Conservation (phyloP, 129 eudicot genomes). For the Kitagawia praeruptora region DNA sequence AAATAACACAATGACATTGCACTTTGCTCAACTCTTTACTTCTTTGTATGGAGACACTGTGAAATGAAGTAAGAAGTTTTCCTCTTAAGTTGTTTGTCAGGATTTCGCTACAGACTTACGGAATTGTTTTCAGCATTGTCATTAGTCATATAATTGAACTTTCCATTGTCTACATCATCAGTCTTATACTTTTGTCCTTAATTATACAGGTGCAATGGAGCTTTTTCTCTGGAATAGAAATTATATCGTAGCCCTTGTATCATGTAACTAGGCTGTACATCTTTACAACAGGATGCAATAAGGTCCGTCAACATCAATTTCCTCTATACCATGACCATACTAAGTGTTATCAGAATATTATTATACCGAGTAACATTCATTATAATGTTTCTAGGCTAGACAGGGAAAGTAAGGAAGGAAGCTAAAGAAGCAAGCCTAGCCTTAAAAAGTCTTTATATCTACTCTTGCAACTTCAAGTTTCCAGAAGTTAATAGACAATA, state of each 20-base stretch:
- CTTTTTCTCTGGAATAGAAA: slow-evolving; percentile 45
- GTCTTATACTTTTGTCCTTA: not conserved
- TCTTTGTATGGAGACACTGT: not conserved
- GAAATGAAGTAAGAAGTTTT: slow-evolving; percentile 21
- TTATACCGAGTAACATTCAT: not conserved
- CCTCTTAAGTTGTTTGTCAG: not conserved
- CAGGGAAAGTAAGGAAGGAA: no score
- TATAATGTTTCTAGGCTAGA: no score
- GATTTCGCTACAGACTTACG: not conserved
- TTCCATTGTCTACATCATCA: not conserved
- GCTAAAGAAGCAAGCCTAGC: no score
- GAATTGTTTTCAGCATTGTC: not conserved
- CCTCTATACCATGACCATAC: not conserved
- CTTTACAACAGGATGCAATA: no score
- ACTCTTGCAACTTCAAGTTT: no score
- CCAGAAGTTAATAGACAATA: no score
- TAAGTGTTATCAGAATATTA: no score
- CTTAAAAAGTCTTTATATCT: no score
- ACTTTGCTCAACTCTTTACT: not conserved
- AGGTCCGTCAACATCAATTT: no score
- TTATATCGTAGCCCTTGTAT: not conserved
- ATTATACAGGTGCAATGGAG: slow-evolving; percentile 53
- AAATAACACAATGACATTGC: not conserved
- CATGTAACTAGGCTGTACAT: no score
- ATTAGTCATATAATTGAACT: not conserved